These are phyloP conservation scores for Globisporangium cylindrosporum DNA, from an alignment of 352 stramenopile genomes.

Conservation along the genomic window DNA sequence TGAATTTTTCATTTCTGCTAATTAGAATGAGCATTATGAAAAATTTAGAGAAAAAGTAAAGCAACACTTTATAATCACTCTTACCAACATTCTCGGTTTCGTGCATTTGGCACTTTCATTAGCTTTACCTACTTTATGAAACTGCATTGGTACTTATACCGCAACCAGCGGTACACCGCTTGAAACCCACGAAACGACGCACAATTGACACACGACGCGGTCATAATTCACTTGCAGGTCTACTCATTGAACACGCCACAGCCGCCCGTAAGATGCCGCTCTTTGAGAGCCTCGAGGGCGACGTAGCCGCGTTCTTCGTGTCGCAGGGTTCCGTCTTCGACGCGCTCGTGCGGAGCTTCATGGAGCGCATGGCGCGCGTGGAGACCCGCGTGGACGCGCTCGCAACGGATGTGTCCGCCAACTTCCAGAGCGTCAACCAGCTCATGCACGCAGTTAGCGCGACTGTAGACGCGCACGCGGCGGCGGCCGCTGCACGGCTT, in stretches of 20 bases:
- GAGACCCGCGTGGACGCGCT: slow-evolving; percentile 47
- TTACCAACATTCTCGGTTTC: too few species aligned
- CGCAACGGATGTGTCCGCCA: slow-evolving; percentile 21
- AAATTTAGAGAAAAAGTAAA: too few species aligned
- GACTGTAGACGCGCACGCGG: slow-evolving; percentile 15
- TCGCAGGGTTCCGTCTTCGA: slow-evolving; percentile 72
- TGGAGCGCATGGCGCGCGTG: slow-evolving; percentile 45
- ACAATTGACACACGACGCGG: neutral
- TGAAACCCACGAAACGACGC: neutral
- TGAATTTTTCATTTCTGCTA: too few species aligned
- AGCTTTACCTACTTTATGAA: too few species aligned
- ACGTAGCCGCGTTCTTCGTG: slow-evolving; percentile 65
- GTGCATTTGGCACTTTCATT: neutral
- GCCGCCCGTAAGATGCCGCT: slow-evolving; percentile 38
- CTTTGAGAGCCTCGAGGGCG: slow-evolving; percentile 60
- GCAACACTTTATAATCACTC: too few species aligned
- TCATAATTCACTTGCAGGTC: neutral
- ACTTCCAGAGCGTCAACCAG: slow-evolving; percentile 32
- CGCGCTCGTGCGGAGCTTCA: slow-evolving; percentile 45
- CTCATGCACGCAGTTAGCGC: slow-evolving; percentile 24
- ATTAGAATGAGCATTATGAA: too few species aligned
- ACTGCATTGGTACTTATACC: too few species aligned
- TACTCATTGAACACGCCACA: neutral
- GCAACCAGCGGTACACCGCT: too few species aligned
- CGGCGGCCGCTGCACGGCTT: slow-evolving; percentile 4